These are phyloP conservation scores for Ceratopteris richardii DNA, from an alignment of 75 land plant genomes.

Conservation along the genomic window DNA sequence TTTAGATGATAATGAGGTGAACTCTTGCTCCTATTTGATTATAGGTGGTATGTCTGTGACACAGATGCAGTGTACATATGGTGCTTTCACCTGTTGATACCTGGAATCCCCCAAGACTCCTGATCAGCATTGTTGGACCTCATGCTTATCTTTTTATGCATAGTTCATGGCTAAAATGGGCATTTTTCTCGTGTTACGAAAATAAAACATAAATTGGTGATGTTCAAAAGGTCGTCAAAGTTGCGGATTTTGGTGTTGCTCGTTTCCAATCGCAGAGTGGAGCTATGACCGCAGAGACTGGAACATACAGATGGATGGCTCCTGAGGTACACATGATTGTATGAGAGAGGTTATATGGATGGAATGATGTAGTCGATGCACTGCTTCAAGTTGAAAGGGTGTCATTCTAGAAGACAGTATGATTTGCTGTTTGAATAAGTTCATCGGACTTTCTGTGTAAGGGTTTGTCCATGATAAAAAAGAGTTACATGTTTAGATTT, in stretches of 20 bases:
- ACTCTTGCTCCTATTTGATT: neutral
- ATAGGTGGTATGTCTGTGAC: too few relatives aligned
- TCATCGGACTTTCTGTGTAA: neutral
- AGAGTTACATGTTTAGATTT: too few relatives aligned
- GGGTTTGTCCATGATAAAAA: too few relatives aligned
- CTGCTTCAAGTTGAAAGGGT: neutral
- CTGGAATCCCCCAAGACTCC: too few relatives aligned
- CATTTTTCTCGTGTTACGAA: too few relatives aligned
- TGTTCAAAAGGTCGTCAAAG: conserved; percentile 86
- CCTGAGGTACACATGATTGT: conserved; percentile 58
- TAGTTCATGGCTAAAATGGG: too few relatives aligned
- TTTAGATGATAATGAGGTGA: conserved; percentile 34
- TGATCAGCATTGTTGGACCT: too few relatives aligned
- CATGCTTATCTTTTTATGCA: too few relatives aligned
- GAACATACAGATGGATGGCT: conserved; percentile 99
- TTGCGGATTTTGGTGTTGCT: conserved; percentile 99
- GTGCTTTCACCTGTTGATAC: too few relatives aligned
- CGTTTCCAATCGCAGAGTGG: conserved; percentile 71
- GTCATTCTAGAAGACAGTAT: neutral
- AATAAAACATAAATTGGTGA: too few relatives aligned
- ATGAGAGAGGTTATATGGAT: neutral
- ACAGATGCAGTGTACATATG: too few relatives aligned
- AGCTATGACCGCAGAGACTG: conserved; percentile 94
- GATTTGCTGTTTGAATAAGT: neutral
- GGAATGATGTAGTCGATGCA: neutral